Base-by-base conservation (phyloP, 73 alveolate genomes). In the Paraurostyla sp. region DNA sequence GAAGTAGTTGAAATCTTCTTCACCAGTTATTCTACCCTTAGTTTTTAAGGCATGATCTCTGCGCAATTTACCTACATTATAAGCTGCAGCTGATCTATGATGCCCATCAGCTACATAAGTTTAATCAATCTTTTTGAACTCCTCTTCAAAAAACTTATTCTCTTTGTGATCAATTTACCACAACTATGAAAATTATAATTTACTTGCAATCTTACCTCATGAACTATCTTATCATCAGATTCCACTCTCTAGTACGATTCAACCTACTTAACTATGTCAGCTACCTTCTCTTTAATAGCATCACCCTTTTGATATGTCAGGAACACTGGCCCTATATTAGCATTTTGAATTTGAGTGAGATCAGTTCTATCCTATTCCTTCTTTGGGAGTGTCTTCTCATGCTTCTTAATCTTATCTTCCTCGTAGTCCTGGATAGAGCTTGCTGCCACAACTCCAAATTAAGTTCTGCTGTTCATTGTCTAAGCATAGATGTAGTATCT, bases 51-150 rank as follows among this genome's bases (percentile, higher is more conserved):
- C 92, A 81, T 86, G 58, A 22, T 89, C 88, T 80, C 94, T 93
- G 60, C 95, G 93, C 57, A 51, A 51, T 32, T 56, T 60, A 0
- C 97, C 96, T 3, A 94, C 97, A 52, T 93, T 93, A 57, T 68
- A 90, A 11, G 98, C 93, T 22, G 98, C 97, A 2, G 97, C 98
- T 15, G 93, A 56, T 76, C 98, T 71, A 75, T 94, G 98, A 84
- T 94, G 98, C 0, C 98, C 98, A 76, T 94, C 98, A 69, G 98
- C 98, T 27, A 94, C 81, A 80, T 94, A 94, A 42, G 94, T 69
- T 23, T 60, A 49, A 27, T 82, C 91, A 45, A 94, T 35, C 33
- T 76, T 43, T 9, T 46, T 75, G 71, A 93, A 91, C 23, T 68
- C 76, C 3, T 90, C 91, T 20, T 60, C 85, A 45, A 94, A 52